These are phyloP conservation scores for Abrus precatorius DNA, from an alignment of 306 rosid genomes.

Conservation along the genomic window DNA sequence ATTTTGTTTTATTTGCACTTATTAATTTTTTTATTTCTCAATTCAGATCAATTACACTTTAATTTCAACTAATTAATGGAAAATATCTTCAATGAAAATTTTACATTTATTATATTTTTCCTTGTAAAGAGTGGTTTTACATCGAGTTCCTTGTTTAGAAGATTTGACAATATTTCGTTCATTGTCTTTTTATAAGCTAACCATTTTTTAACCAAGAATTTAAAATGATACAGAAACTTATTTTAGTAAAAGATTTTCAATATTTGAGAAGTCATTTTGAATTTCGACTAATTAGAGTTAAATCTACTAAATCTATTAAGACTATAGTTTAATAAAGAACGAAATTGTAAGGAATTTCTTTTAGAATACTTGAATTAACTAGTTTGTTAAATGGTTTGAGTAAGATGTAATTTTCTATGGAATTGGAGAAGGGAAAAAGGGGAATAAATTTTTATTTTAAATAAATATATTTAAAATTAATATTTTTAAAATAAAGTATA, in stretches of 20 bases:
- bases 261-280: not conserved
- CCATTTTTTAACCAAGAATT: not conserved
- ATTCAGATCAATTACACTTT: not conserved
- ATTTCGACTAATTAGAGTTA: too few relatives aligned
- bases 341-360: too few relatives aligned
- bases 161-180: constrained; percentile 26
- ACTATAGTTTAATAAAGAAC: too few relatives aligned
- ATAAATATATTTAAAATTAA: too few relatives aligned
- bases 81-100: not conserved
- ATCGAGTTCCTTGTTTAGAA: constrained; percentile 14
- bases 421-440: too few relatives aligned
- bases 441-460: too few relatives aligned
- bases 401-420: too few relatives aligned
- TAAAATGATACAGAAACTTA: not conserved
- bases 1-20: not conserved
- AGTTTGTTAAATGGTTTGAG: too few relatives aligned
- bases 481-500: too few relatives aligned
- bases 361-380: too few relatives aligned
- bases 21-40: not conserved
- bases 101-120: constrained; percentile 2
- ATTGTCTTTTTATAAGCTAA: not conserved
- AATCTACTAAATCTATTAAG: too few relatives aligned
- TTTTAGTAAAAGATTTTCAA: not conserved
- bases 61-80: not conserved
- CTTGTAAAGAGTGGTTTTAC: not conserved